Evolutionary conservation across 805 yeast species (phyloP).

Genomic region (Saccharomycopsis babjevae): DNA sequence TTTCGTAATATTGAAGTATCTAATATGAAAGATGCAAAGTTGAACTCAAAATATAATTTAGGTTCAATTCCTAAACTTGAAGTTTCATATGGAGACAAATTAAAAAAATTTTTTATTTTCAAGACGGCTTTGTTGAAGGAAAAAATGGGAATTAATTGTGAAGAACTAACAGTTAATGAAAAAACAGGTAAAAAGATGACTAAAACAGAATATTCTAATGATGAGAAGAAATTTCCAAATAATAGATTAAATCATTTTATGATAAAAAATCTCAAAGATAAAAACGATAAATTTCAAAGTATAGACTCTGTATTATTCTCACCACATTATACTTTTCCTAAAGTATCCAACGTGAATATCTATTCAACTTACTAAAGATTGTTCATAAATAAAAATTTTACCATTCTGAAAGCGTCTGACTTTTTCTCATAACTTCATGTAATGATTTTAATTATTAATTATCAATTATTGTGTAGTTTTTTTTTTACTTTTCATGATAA

Average conservation of each 20-base stretch:
- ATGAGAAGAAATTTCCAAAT: background rate
- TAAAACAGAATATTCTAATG: background rate
- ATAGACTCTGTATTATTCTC: background rate
- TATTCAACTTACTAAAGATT: no score
- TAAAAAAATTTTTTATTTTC: background rate
- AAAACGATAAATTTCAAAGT: background rate
- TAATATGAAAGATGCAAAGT: background rate
- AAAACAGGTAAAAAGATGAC: background rate
- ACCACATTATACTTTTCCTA: background rate
- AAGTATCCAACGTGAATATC: no score
- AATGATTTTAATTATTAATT: no score
- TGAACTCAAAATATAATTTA: background rate
- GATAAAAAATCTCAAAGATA: background rate
- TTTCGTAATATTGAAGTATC: background rate
- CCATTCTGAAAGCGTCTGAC: no score
- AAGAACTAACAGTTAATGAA: background rate
- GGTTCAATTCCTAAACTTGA: background rate
- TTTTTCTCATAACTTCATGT: no score
- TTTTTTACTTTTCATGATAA: no score
- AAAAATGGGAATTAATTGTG: background rate
- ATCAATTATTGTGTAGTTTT: no score
- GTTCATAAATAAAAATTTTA: no score
- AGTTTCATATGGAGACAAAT: background rate
- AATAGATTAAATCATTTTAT: background rate
- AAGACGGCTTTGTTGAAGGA: background rate